Conservation (phyloP, 2,329 filamentous ascomycete genomes). For the Dactylellina parvicollis region DNA sequence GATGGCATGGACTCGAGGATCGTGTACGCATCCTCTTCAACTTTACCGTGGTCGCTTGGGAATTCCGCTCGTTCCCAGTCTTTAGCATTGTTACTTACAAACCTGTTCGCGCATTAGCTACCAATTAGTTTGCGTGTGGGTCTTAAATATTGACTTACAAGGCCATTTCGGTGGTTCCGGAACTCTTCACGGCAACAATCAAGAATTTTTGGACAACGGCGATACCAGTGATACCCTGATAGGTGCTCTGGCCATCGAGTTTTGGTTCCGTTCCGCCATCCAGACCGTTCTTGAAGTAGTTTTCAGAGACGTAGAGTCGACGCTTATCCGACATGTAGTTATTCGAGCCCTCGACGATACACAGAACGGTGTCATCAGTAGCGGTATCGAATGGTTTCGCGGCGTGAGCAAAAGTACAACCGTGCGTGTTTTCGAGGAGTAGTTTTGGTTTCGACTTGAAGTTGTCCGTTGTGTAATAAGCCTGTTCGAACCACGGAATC, state of each 20-base stretch:
- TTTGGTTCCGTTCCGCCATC: slow-evolving; percentile 73
- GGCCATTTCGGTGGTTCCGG: slow-evolving; percentile 86
- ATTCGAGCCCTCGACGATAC: slow-evolving; percentile 78
- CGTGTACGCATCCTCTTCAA: slow-evolving; percentile 87
- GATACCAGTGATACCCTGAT: slow-evolving; percentile 82
- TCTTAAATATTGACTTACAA: slow-evolving; percentile 70
- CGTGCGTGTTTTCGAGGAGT: slow-evolving; percentile 74
- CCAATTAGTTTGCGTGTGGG: neutral
- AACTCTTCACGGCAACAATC: slow-evolving; percentile 81
- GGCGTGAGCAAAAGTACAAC: slow-evolving; percentile 88
- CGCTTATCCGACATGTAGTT: slow-evolving; percentile 78
- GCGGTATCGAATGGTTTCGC: slow-evolving; percentile 78
- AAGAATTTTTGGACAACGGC: slow-evolving; percentile 87
- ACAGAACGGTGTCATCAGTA: slow-evolving; percentile 76
- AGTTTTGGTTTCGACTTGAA: slow-evolving; percentile 75
- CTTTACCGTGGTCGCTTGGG: slow-evolving; percentile 78
- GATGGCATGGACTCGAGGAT: slow-evolving; percentile 96
- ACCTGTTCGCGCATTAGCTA: slow-evolving; percentile 54
- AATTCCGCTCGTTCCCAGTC: slow-evolving; percentile 94
- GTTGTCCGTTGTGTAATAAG: slow-evolving; percentile 82
- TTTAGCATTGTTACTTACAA: slow-evolving; percentile 78
- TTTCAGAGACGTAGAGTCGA: slow-evolving; percentile 80
- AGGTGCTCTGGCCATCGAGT: slow-evolving; percentile 76
- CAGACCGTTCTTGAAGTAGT: slow-evolving; percentile 75
- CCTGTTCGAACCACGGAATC: slow-evolving; percentile 61